A percentile compares a stretch with the other conserved stretches of the same genome.
These are phyloP conservation scores for Celoporthe dispersa DNA, from an alignment of 2,329 filamentous ascomycete genomes.

Conservation along the genomic window DNA sequence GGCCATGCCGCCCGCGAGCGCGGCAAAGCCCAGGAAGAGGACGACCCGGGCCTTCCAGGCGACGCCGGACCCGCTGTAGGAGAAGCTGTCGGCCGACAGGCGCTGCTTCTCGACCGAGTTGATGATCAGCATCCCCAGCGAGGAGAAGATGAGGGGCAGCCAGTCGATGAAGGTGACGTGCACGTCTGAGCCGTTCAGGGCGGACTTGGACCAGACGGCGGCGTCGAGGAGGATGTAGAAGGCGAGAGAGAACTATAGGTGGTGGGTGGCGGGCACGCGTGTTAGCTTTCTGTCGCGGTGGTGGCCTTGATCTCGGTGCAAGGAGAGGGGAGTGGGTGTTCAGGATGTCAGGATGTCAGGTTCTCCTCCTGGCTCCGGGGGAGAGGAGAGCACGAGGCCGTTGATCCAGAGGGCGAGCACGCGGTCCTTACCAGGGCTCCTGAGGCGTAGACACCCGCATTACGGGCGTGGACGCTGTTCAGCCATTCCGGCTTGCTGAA, in stretches of 20 bases:
- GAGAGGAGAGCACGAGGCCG: neutral
- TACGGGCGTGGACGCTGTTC: constrained; percentile 66
- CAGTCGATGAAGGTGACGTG: constrained; percentile 72
- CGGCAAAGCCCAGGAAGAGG: constrained; percentile 68
- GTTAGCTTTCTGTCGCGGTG: neutral
- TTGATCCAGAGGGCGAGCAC: neutral
- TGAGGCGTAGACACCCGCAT: constrained; percentile 65
- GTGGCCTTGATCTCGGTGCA: neutral
- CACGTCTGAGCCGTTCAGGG: constrained; percentile 61
- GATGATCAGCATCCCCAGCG: constrained; percentile 72
- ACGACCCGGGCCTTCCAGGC: constrained; percentile 73
- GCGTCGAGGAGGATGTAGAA: constrained; percentile 72
- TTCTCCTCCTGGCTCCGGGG: neutral
- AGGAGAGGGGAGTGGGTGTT: neutral
- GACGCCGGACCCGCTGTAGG: constrained; percentile 65
- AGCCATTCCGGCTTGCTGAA: constrained; percentile 70
- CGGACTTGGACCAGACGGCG: constrained; percentile 68
- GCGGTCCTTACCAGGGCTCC: constrained; percentile 60
- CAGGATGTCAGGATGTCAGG: neutral
- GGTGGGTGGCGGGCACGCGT: no score
- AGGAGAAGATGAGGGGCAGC: constrained; percentile 70
- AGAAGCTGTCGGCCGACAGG: constrained; percentile 65
- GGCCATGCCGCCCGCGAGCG: constrained; percentile 69
- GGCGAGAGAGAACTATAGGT: constrained; percentile 64
- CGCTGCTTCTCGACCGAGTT: constrained; percentile 71